Evolutionary conservation across 768 basidiomycete species (phyloP), one percentile per base, ranked within the genome.

Genomic region (Naganishia friedmannii): DNA sequence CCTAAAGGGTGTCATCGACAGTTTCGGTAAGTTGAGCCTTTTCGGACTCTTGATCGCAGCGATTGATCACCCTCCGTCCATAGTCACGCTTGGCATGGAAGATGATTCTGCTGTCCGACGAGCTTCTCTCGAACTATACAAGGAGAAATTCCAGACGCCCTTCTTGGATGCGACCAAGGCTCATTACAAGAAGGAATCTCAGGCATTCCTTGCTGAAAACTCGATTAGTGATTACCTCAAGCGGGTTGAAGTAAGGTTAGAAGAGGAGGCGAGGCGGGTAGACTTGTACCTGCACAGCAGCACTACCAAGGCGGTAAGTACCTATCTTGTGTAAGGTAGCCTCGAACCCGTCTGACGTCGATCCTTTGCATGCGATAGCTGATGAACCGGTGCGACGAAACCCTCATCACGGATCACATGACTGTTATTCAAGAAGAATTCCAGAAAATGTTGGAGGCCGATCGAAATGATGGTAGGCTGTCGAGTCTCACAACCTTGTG

Each of bases 251-350:
- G 90, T 91, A 76, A 87, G 95, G 54, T 83, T 99, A 69, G 87
- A 87, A 69, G 94, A 99, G 81, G 95, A 99, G 77, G 92, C 95
- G 81, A 91, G 94, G 77, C 87, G 95, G 28, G 92, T 97, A 26
- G 94, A 96, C 78, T 86, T 92, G 65, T 97, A 96, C 81, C 85
- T 99, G 54, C 90, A 95, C 82, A 89, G 89, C 8, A 88, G 88
- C 70, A 96, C 95, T 23, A 87, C 91, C 77, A 93, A 92, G 79
- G 85, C 87, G 48, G 82, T 84, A 56, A 69, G 83, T 78, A 34
- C 13, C 15, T 17, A 3, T 23, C 23, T 17, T 17, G 29, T 26
- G 21, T 0, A 19, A 3, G 42, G 28, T 29, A 54, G 5, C n/a
- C 21, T 23, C 29, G 53, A 26, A 29, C 31, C n/a, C 28, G 67